phyloP scores from a whole-genome alignment of 805 yeast genomes.

The Metschnikowia arizonensis region DNA sequence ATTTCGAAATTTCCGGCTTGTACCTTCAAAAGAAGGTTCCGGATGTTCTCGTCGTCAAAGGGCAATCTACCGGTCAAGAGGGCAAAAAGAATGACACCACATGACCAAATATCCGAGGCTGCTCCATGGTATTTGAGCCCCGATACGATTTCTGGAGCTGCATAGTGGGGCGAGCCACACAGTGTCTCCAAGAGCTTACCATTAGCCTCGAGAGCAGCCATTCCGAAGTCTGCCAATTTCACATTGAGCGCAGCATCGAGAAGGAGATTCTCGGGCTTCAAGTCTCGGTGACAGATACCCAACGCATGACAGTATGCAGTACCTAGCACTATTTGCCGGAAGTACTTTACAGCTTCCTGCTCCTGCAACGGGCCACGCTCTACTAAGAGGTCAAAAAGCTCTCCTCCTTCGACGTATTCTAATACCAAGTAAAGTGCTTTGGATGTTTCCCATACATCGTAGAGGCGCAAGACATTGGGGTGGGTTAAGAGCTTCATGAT shows the following conservation, averaged over 20 bases:
- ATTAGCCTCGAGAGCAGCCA: conserved; percentile 79
- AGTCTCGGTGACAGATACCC: conserved; percentile 76
- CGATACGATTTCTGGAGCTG: conserved; percentile 81
- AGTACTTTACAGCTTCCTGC: conserved; percentile 69
- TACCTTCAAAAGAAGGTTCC: conserved; percentile 65
- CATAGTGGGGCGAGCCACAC: conserved; percentile 87
- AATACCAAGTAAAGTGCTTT: conserved; percentile 77
- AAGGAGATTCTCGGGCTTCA: conserved; percentile 75
- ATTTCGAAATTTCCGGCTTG: conserved; percentile 71
- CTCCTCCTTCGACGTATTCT: conserved; percentile 89
- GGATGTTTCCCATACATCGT: conserved; percentile 97
- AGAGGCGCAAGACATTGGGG: conserved; percentile 86
- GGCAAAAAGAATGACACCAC: conserved; percentile 80
- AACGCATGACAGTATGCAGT: conserved; percentile 78
- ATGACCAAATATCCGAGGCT: conserved; percentile 85
- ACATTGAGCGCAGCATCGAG: conserved; percentile 64
- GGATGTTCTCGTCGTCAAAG: conserved; percentile 77
- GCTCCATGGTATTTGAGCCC: conserved; percentile 79
- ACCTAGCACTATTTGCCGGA: conserved; percentile 72
- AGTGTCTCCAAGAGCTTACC: conserved; percentile 71
- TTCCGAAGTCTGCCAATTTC: conserved; percentile 82
- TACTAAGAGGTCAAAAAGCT: conserved; percentile 69
- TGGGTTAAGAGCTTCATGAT: conserved; percentile 95
- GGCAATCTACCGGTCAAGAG: conserved; percentile 77
- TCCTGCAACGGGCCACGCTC: conserved; percentile 68